Conservation (phyloP, 2,329 filamentous ascomycete genomes). For the Fusarium burgessii region DNA sequence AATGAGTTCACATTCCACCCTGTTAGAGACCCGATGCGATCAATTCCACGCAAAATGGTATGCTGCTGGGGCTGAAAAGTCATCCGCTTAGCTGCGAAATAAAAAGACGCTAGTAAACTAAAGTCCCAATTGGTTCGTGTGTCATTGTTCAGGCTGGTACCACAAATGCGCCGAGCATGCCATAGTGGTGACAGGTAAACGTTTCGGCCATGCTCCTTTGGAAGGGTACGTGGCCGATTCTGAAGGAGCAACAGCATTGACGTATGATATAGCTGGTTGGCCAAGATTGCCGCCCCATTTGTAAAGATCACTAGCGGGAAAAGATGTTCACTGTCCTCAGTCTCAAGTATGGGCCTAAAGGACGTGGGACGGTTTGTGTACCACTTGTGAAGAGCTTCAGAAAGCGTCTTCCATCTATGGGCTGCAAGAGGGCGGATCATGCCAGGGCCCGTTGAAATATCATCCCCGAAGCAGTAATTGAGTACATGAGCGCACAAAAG, state of each 20-base stretch:
- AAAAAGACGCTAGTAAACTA: conserved; percentile 59
- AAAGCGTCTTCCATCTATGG: conserved; percentile 48
- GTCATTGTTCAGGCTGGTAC: conserved; percentile 62
- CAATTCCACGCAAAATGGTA: conserved; percentile 55
- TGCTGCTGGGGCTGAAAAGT: conserved; percentile 62
- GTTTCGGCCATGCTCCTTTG: conserved; percentile 47
- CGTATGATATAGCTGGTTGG: conserved; percentile 69
- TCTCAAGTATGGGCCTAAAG: conserved; percentile 52
- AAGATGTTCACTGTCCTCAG: conserved; percentile 47
- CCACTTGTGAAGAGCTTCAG: conserved; percentile 51
- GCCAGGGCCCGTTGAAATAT: conserved; percentile 22
- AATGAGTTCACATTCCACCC: conserved; percentile 54
- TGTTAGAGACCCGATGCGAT: conserved; percentile 54
- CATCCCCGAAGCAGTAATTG: conserved; percentile 46
- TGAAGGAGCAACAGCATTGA: conserved; percentile 65
- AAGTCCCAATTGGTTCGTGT: conserved; percentile 60
- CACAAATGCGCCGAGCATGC: conserved; percentile 62
- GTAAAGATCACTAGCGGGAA: conserved; percentile 55
- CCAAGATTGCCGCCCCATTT: conserved; percentile 57
- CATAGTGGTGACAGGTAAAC: conserved; percentile 58
- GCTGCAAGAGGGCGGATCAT: conserved; percentile 34
- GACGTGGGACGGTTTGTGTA: conserved; percentile 49
- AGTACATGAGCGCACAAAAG: conserved; percentile 52
- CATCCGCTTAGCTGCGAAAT: conserved; percentile 59
- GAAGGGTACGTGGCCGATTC: conserved; percentile 60